Evolutionary conservation across 495 filamentous ascomycete species (phyloP), one percentile per base, ranked within the genome.

Genomic region (Penicillium argentinense): DNA sequence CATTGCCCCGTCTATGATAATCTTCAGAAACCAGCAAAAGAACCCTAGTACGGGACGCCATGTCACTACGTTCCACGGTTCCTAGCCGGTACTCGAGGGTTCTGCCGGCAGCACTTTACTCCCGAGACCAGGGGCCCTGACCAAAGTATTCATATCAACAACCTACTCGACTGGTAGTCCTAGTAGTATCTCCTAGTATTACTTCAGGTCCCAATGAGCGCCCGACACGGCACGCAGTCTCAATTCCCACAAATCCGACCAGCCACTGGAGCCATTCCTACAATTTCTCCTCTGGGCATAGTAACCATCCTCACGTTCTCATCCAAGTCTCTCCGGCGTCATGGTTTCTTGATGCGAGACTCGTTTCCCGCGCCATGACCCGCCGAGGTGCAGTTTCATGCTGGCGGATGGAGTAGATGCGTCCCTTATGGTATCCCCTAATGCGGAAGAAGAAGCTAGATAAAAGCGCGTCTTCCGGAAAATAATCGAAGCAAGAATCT

Each of bases 211-310:
- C 44, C 48, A 59, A 52, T 46, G 42, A 47, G 42, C 40, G 39
- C 45, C 47, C 39, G 49, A 53, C 45, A 50, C 57, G 49, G 53
- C 42, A 51, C 34, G 40, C 36, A 53, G 48, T 42, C 42, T 41
- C 33, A 43, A 36, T 44, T 26, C 25, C 3, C 22, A 26, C 24
- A 26, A 16, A 3, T 25, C 32, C 24, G 22, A 39, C 23, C 29
- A 43, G 21, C 34, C 22, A 17, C 18, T 19, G 19, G 26, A 23
- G 37, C 8, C 37, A 9, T 39, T 9, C 37, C 2, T 8, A 16
- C 30, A 33, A 12, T 16, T n/a, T n/a, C n/a, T n/a, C n/a, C n/a
- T n/a, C n/a, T n/a, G n/a, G n/a, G n/a, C n/a, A n/a, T n/a, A n/a
- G n/a, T n/a, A n/a, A n/a, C n/a, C n/a, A n/a, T n/a, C n/a, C n/a